phyloP scores from a whole-genome alignment of 345 rosid genomes.

The Populus simonii region DNA sequence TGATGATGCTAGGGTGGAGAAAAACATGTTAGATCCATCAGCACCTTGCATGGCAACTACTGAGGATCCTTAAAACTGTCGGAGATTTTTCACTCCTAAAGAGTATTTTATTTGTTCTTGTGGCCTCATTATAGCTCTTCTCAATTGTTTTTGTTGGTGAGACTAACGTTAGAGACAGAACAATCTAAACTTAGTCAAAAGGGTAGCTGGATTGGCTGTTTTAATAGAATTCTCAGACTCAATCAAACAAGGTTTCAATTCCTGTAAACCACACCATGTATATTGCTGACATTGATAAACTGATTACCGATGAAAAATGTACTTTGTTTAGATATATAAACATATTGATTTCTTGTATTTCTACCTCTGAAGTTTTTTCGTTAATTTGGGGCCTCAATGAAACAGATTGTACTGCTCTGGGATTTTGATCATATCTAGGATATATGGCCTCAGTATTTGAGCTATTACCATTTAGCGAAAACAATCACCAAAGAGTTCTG shows the following conservation, averaged over 20 bases:
- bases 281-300: not conserved
- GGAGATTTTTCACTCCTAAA: not conserved
- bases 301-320: not conserved
- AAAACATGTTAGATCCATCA: constrained; percentile 6
- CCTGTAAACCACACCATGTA: not conserved
- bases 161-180: not conserved
- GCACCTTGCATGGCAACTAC: not conserved
- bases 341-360: too few relatives aligned
- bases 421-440: too few relatives aligned
- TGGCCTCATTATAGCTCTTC: not conserved
- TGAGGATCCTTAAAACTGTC: constrained; percentile 1
- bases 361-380: too few relatives aligned
- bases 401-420: too few relatives aligned
- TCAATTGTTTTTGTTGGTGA: not conserved
- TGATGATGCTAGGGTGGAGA: constrained; percentile 24
- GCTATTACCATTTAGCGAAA: too few relatives aligned
- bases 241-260: not conserved
- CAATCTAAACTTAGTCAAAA: not conserved
- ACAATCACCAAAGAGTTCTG: too few relatives aligned
- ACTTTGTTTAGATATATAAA: not conserved
- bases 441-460: too few relatives aligned
- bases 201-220: not conserved
- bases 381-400: too few relatives aligned
- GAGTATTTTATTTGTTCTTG: not conserved
- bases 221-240: not conserved